phyloP scores from a whole-genome alignment of 768 basidiomycete genomes.

The Mycena rosella region DNA sequence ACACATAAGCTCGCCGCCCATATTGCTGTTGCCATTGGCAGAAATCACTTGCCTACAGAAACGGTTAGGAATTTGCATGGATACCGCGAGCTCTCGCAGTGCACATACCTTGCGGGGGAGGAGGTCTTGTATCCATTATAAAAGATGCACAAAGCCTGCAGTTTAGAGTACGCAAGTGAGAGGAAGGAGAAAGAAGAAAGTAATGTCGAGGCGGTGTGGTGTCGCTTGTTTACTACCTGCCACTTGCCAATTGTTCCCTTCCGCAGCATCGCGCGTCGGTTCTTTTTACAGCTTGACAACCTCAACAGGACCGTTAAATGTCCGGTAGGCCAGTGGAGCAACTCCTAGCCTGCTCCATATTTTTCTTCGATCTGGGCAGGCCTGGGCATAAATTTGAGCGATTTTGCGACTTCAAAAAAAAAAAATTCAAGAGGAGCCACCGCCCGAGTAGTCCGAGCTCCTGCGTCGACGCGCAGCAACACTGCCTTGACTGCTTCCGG shows the following conservation, averaged over 20 bases:
- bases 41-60: slow-evolving; percentile 36
- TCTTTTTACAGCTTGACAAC: no score
- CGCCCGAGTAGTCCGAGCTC: neutral
- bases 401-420: no score
- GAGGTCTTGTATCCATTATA: slow-evolving; percentile 53
- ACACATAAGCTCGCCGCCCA: neutral
- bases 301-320: no score
- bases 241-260: no score
- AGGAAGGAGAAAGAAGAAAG: slow-evolving; percentile 8
- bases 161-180: slow-evolving; percentile 10
- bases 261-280: no score
- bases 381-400: neutral
- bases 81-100: neutral
- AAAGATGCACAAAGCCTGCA: neutral
- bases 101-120: slow-evolving; percentile 56
- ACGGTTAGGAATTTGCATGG: neutral
- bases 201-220: slow-evolving; percentile 7
- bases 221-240: neutral
- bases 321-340: no score
- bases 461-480: neutral
- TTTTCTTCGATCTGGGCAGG: neutral
- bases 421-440: no score
- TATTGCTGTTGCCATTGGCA: neutral
- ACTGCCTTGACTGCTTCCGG: neutral
- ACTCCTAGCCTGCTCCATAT: no score